Evolutionary conservation across 2,329 filamentous ascomycete genomes (phyloP).

Genomic region (Talaromyces sp.): DNA sequence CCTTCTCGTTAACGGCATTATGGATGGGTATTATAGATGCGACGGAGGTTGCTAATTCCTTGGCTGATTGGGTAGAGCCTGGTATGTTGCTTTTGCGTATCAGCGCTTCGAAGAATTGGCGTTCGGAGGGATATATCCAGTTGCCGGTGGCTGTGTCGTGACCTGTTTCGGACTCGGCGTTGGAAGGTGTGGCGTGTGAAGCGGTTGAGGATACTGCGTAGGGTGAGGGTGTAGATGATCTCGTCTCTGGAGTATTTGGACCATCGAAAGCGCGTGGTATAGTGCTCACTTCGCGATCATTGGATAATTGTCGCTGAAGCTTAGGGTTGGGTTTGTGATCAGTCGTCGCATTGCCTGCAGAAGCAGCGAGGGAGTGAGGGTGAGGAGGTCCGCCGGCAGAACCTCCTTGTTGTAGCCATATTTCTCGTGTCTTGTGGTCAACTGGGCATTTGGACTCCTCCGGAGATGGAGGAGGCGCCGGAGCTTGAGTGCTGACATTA

Average conservation of each 20-base stretch:
- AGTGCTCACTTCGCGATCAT: conserved; percentile 71
- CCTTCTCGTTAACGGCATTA: conserved; percentile 96
- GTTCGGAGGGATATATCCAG: conserved; percentile 96
- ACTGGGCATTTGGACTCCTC: conserved; percentile 68
- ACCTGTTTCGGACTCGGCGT: conserved; percentile 75
- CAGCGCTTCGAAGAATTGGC: conserved; percentile 98
- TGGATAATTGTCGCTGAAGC: conserved; percentile 54
- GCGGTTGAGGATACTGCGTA: conserved; percentile 20
- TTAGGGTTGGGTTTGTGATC: conserved; percentile 30
- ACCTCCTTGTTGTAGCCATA: conserved; percentile 67
- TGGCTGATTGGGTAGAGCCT: conserved; percentile 46
- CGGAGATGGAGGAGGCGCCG: conserved; percentile 22
- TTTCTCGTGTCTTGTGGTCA: conserved; percentile 82
- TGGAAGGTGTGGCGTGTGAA: conserved; percentile 55
- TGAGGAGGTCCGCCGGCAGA: conserved; percentile 38
- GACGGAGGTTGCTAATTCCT: conserved; percentile 68
- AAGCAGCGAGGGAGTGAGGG: conserved; percentile 30
- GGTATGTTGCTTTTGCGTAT: conserved; percentile 80
- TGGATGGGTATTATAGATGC: conserved; percentile 92
- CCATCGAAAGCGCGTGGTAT: conserved; percentile 65
- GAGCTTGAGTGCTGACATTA: conserved; percentile 36
- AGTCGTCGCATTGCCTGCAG: conserved; percentile 25
- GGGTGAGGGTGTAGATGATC: conserved; percentile 25
- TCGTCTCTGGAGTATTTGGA: conserved; percentile 25
- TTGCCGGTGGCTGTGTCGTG: conserved; percentile 70